These are phyloP conservation scores for Vaccinium darrowii DNA, from an alignment of 148 eudicot species.

Conservation along the genomic window DNA sequence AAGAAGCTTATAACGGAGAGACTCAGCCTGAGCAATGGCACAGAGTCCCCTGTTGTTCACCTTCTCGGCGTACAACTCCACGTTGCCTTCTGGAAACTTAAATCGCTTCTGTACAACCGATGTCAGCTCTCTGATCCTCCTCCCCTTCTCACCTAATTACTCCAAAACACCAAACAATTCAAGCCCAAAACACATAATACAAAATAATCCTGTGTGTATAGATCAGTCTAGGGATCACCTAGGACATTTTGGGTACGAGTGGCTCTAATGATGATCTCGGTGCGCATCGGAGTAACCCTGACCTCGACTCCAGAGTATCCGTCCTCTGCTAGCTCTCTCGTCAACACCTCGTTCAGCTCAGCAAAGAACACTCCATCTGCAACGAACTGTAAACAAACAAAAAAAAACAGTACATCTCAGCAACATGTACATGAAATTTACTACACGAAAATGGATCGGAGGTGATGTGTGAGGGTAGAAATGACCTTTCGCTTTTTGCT, in stretches of 20 bases:
- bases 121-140: constrained; percentile 60
- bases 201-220: neutral
- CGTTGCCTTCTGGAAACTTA: constrained; percentile 54
- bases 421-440: neutral
- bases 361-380: constrained; percentile 63
- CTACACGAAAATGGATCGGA: neutral
- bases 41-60: constrained; percentile 65
- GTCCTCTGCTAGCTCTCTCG: constrained; percentile 60
- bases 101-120: constrained; percentile 57
- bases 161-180: neutral
- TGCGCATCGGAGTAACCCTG: constrained; percentile 60
- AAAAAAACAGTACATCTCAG: neutral
- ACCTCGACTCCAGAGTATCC: constrained; percentile 68
- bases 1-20: constrained; percentile 66
- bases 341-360: constrained; percentile 54
- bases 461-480: neutral
- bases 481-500: constrained; percentile 12
- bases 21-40: constrained; percentile 66
- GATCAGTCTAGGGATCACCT: constrained; percentile 25
- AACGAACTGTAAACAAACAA: constrained; percentile 30
- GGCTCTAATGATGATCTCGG: constrained; percentile 60
- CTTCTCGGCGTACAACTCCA: constrained; percentile 61
- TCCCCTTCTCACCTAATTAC: constrained; percentile 52
- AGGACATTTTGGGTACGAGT: constrained; percentile 63
- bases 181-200: neutral